Evolutionary conservation across 257 asterid species (phyloP), one percentile per base, ranked within the genome.

Genomic region (Solanum bukasovii): DNA sequence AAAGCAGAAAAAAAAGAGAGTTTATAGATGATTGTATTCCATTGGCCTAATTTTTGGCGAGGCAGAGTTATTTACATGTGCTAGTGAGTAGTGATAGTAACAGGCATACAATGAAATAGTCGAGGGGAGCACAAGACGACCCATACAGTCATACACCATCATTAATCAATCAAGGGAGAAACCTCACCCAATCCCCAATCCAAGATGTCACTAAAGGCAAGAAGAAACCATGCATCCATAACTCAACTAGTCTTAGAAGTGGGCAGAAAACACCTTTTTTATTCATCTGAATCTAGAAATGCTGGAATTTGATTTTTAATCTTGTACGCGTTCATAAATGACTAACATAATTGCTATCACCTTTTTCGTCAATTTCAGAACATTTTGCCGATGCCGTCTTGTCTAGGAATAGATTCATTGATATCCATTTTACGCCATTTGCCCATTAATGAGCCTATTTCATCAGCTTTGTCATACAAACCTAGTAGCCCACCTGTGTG

Each of bases 401-500:
- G 93, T 31, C 95, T 90, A 3, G 96, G 95, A n/a, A 91, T 40
- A n/a, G 93, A 89, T 86, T 93, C 97, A 35, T 86, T 90, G 68
- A 97, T 87, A 87, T 96, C 97, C 98, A 97, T 94, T 89, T 92
- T 90, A 18, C 95, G 92, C 98, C 98, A 96, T 7, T 93, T 94
- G 44, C 96, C 94, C 71, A 97, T 61, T 89, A 93, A 79, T 14
- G 98, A 85, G 5, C 89, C 90, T 84, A 97, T 91, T 91, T 96
- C 94, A 89, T 96, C 98, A 23, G 95, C 87, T 87, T 96, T 96
- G 92, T 96, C 98, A 46, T 77, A 96, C 87, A 97, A 89, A 84
- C 99, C 99, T 31, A 96, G 91, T 31, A 96, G 65, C 16, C 98
- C 99, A 31, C 99, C 98, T 0, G 99, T 97, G 92, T 97, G 99